Evolutionary conservation across 495 filamentous ascomycete species (phyloP).

Genomic region (Chaetomium cochliodes): DNA sequence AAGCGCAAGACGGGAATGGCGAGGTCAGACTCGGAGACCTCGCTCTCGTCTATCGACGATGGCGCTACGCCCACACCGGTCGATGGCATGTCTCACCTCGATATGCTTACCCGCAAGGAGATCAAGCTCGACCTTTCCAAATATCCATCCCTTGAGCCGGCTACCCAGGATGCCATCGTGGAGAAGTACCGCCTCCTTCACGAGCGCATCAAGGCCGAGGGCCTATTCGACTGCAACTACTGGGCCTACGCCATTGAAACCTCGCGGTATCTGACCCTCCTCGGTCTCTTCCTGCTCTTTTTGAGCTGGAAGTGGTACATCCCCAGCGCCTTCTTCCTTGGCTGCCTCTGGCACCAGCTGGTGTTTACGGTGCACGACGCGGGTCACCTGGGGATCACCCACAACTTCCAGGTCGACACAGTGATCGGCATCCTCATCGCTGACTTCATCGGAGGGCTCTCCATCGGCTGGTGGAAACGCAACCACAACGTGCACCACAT

Average conservation of each 20-base stretch:
- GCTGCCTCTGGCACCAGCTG: slow-evolving; percentile 91
- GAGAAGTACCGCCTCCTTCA: slow-evolving; percentile 75
- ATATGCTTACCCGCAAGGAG: slow-evolving; percentile 70
- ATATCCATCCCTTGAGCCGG: slow-evolving; percentile 76
- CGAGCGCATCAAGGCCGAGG: slow-evolving; percentile 66
- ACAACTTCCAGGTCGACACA: slow-evolving; percentile 77
- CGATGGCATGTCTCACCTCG: slow-evolving; percentile 61
- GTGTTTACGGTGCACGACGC: slow-evolving; percentile 96
- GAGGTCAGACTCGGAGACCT: slow-evolving; percentile 41
- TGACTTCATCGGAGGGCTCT: slow-evolving; percentile 87
- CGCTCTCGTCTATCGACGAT: slow-evolving; percentile 47
- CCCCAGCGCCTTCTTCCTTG: slow-evolving; percentile 71
- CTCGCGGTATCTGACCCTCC: slow-evolving; percentile 73
- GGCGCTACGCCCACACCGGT: slow-evolving; percentile 28
- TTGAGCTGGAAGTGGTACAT: slow-evolving; percentile 73
- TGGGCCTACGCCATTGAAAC: slow-evolving; percentile 73
- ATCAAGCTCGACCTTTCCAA: slow-evolving; percentile 73
- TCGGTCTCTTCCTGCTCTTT: slow-evolving; percentile 60
- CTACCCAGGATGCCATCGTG: slow-evolving; percentile 75
- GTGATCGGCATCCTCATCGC: slow-evolving; percentile 88
- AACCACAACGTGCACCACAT: slow-evolving; percentile 99
- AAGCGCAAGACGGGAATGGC: slow-evolving; percentile 19
- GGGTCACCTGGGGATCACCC: slow-evolving; percentile 96
- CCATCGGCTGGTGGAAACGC: slow-evolving; percentile 93
- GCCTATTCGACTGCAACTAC: slow-evolving; percentile 86